A percentile compares a stretch with the other conserved stretches of the same genome.
These are phyloP conservation scores for Nakazawaea ambrosiae DNA, from an alignment of 805 yeast species.

Conservation along the genomic window DNA sequence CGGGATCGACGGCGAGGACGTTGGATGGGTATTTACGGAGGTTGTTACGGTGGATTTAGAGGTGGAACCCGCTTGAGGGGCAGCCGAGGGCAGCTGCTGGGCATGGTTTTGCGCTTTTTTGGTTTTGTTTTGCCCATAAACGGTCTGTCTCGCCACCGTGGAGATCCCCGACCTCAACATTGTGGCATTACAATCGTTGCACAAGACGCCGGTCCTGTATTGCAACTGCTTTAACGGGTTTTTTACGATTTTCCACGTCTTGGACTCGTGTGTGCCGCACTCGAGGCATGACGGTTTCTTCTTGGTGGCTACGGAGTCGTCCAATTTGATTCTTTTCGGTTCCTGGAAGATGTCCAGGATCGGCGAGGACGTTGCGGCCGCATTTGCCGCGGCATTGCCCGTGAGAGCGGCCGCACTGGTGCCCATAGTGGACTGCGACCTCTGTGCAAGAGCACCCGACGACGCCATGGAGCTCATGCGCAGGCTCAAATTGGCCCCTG, in stretches of 20 bases:
- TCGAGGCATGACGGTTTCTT: slow-evolving; percentile 8
- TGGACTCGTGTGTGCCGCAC: slow-evolving; percentile 9
- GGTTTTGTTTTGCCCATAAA: not conserved
- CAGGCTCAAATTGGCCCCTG: not conserved
- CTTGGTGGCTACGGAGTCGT: not conserved
- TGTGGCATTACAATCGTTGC: slow-evolving; percentile 11
- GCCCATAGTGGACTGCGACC: slow-evolving; percentile 1
- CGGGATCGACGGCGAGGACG: slow-evolving; percentile 3
- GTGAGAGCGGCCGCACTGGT: too few species aligned
- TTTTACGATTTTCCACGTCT: slow-evolving; percentile 11
- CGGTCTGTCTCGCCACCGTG: not conserved
- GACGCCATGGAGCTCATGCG: slow-evolving; percentile 6
- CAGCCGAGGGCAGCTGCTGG: not conserved
- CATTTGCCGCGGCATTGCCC: too few species aligned
- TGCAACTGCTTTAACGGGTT: slow-evolving; percentile 2
- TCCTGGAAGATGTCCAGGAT: slow-evolving; percentile 6
- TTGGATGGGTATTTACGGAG: not conserved
- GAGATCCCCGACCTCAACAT: slow-evolving; percentile 6
- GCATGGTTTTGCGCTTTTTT: not conserved
- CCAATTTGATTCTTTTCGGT: slow-evolving; percentile 6
- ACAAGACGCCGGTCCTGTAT: slow-evolving; percentile 7
- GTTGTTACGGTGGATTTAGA: slow-evolving; percentile 3
- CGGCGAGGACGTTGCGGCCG: slow-evolving; percentile 5
- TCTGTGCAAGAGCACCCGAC: too few species aligned
- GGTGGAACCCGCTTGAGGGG: too few species aligned